Conservation (phyloP, 208 protist species). For the Crithidia fasciculata region DNA sequence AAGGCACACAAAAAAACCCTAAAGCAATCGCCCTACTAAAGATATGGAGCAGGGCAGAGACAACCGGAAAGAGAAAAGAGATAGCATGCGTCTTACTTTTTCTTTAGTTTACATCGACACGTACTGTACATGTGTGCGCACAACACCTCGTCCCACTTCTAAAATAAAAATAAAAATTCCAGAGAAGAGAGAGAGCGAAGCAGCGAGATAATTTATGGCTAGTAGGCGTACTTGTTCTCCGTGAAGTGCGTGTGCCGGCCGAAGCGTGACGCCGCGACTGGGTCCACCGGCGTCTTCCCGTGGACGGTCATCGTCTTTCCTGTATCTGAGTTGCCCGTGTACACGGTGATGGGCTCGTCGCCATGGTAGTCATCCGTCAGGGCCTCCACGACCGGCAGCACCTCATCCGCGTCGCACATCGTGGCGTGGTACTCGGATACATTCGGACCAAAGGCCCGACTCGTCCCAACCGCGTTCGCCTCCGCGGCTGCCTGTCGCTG, state of each 20-base stretch:
- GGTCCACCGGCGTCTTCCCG: conserved; percentile 83
- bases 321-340: conserved; percentile 81
- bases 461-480: conserved; percentile 10
- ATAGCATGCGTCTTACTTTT: too few relatives aligned
- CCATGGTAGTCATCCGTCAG: conserved; percentile 71
- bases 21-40: too few relatives aligned
- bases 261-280: conserved; percentile 55
- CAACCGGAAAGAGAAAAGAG: too few relatives aligned
- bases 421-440: conserved; percentile 51
- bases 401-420: conserved; percentile 55
- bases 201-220: neutral
- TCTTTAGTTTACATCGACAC: too few relatives aligned
- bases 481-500: conserved; percentile 19
- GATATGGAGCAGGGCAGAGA: too few relatives aligned
- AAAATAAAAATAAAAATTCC: conserved; percentile 15
- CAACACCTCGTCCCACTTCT: too few relatives aligned
- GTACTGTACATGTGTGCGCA: too few relatives aligned
- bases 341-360: conserved; percentile 87
- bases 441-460: conserved; percentile 28
- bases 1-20: too few relatives aligned
- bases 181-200: conserved; percentile 5
- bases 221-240: conserved; percentile 75
- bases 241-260: conserved; percentile 87
- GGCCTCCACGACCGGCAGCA: conserved; percentile 58
- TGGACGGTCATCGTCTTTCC: conserved; percentile 86